These are phyloP conservation scores for Penicillium fuscoglaucum DNA, from an alignment of 2,329 filamentous ascomycete genomes.

Conservation along the genomic window DNA sequence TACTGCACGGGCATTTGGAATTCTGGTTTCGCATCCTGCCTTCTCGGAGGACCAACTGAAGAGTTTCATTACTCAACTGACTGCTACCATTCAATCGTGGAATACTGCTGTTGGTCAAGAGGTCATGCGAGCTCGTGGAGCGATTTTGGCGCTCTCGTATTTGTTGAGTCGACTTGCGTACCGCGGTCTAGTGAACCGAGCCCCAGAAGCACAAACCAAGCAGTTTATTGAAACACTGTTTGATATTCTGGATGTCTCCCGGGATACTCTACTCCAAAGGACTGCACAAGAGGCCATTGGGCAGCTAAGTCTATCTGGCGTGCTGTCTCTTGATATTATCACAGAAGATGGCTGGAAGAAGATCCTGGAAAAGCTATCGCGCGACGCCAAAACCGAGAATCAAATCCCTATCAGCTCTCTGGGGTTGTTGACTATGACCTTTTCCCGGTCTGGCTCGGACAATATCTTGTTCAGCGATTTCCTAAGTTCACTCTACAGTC, in stretches of 20 bases:
- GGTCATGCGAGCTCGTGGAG: slow-evolving; percentile 60
- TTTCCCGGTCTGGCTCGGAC: slow-evolving; percentile 34
- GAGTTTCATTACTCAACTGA: slow-evolving; percentile 48
- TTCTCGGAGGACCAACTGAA: slow-evolving; percentile 45
- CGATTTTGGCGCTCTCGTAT: slow-evolving; percentile 59
- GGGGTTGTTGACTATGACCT: slow-evolving; percentile 68
- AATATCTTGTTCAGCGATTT: slow-evolving; percentile 50
- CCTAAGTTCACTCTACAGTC: slow-evolving; percentile 66
- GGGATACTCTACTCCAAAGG: slow-evolving; percentile 58
- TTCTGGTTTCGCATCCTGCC: slow-evolving; percentile 67
- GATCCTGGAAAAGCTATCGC: slow-evolving; percentile 63
- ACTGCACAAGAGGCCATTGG: slow-evolving; percentile 60
- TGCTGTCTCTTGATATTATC: slow-evolving; percentile 45
- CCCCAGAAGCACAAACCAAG: slow-evolving; percentile 41
- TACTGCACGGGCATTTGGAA: slow-evolving; percentile 71
- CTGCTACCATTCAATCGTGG: slow-evolving; percentile 54
- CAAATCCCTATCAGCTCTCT: slow-evolving; percentile 80
- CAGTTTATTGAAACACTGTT: slow-evolving; percentile 49
- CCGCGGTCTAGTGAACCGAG: slow-evolving; percentile 41
- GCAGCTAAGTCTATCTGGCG: slow-evolving; percentile 61
- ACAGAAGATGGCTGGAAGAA: slow-evolving; percentile 39
- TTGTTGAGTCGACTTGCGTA: slow-evolving; percentile 58
- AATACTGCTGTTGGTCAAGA: slow-evolving; percentile 60
- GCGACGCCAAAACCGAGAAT: slow-evolving; percentile 74
- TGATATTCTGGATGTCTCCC: slow-evolving; percentile 54